Percentiles rank a stretch among this genome's conserved stretches.
phyloP scores from a whole-genome alignment of 1,284 basidiomycete species.

The Somion occarium region DNA sequence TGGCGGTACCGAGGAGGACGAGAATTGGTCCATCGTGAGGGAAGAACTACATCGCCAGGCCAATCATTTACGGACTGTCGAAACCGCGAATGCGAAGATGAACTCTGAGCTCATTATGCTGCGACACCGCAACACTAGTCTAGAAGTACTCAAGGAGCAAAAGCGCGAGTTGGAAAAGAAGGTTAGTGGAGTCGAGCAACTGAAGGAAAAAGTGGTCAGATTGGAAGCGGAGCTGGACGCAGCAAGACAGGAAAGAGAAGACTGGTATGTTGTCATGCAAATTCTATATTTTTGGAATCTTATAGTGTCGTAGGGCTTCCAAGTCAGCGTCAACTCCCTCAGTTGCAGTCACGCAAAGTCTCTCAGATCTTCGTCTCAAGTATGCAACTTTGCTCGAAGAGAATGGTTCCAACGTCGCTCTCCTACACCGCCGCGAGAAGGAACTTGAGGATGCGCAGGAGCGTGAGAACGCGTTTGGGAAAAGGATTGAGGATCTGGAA shows the following conservation, averaged over 20 bases:
- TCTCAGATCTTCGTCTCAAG: slow-evolving; percentile 52
- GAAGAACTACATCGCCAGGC: slow-evolving; percentile 64
- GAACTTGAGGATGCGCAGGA: slow-evolving; percentile 39
- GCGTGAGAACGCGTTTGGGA: slow-evolving; percentile 31
- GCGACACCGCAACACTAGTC: slow-evolving; percentile 49
- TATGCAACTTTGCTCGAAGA: slow-evolving; percentile 63
- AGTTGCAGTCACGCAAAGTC: slow-evolving; percentile 46
- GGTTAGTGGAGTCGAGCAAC: slow-evolving; percentile 45
- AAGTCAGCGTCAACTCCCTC: slow-evolving; percentile 39
- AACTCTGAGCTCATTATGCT: slow-evolving; percentile 48
- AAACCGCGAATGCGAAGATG: slow-evolving; percentile 58
- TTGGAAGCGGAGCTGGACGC: slow-evolving; percentile 63
- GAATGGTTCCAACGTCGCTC: slow-evolving; percentile 49
- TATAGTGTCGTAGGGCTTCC: slow-evolving; percentile 31
- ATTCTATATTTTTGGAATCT: not conserved
- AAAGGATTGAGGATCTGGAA: slow-evolving; percentile 32
- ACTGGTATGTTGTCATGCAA: slow-evolving; percentile 35
- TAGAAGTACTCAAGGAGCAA: slow-evolving; percentile 73
- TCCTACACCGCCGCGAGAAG: slow-evolving; percentile 44
- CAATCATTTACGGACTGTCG: slow-evolving; percentile 54
- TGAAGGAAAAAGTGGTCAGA: slow-evolving; percentile 51
- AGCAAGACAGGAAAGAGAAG: slow-evolving; percentile 47
- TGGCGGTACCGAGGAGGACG: slow-evolving; percentile 32
- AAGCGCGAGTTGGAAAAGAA: slow-evolving; percentile 62
- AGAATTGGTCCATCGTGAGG: slow-evolving; percentile 50